These are phyloP conservation scores for Vitis riparia DNA, from an alignment of 164 flowering plant genomes.

Conservation along the genomic window DNA sequence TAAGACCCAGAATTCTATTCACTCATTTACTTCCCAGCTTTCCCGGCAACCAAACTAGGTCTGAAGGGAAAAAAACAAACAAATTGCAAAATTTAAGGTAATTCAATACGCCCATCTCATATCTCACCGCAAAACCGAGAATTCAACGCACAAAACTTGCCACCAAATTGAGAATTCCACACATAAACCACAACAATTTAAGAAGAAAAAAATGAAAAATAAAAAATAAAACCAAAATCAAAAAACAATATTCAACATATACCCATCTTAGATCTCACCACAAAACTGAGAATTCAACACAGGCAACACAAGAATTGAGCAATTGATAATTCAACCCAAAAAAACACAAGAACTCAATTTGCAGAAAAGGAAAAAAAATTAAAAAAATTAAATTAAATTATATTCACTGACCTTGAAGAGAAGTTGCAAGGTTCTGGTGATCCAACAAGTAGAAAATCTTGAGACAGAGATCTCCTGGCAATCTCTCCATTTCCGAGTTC, in stretches of 20 bases:
- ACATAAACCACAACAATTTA: neutral
- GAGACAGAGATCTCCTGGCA: constrained; percentile 52
- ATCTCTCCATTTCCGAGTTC: constrained; percentile 44
- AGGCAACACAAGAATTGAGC: neutral
- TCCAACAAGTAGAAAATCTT: constrained; percentile 67
- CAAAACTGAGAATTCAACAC: neutral
- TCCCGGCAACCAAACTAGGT: too few species aligned
- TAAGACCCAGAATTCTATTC: too few species aligned
- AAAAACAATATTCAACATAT: neutral
- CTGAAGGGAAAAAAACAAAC: too few species aligned
- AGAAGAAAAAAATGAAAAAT: neutral
- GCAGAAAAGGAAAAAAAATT: too few species aligned
- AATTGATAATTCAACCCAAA: neutral
- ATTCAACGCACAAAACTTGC: neutral
- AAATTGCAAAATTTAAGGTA: neutral
- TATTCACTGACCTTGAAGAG: constrained; percentile 53
- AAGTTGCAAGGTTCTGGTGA: constrained; percentile 59
- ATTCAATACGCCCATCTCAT: neutral
- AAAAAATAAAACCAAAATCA: too few species aligned
- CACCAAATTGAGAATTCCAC: neutral
- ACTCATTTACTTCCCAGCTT: too few species aligned
- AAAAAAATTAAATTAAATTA: neutral
- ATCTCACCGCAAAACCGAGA: neutral
- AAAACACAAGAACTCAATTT: too few species aligned
- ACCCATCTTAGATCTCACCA: neutral